These are phyloP conservation scores for Mytilinidion resinicola DNA, from an alignment of 495 filamentous ascomycete species.

Conservation along the genomic window DNA sequence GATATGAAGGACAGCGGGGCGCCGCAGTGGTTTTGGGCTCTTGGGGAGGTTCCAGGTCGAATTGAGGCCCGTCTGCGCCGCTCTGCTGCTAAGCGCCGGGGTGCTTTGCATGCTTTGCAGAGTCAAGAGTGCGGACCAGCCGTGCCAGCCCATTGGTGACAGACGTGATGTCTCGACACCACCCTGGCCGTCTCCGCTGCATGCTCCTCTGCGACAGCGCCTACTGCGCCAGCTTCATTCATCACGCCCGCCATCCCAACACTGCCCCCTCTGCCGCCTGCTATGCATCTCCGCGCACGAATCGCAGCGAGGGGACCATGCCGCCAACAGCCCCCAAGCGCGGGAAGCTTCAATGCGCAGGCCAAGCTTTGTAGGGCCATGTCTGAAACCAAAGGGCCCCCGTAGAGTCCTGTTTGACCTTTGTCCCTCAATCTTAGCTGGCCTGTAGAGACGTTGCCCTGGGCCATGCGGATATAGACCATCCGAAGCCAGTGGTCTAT, in stretches of 20 bases:
- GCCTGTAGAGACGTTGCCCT: conserved; percentile 7
- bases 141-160: conserved; percentile 12
- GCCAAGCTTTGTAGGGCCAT: conserved; percentile 29
- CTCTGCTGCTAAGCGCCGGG: too few relatives aligned
- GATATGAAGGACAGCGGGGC: background rate
- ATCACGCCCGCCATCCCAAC: background rate
- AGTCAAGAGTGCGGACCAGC: too few relatives aligned
- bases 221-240: conserved; percentile 7
- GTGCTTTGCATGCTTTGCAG: too few relatives aligned
- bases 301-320: too few relatives aligned
- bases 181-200: too few relatives aligned
- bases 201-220: background rate
- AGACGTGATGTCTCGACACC: conserved; percentile 20
- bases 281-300: too few relatives aligned
- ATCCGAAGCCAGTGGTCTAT: conserved; percentile 19
- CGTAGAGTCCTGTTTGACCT: conserved; percentile 21
- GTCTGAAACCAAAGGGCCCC: conserved; percentile 22
- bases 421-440: conserved; percentile 22
- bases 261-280: background rate
- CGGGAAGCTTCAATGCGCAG: background rate
- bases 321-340: too few relatives aligned
- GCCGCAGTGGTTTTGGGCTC: too few relatives aligned
- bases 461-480: conserved; percentile 22
- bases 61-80: too few relatives aligned
- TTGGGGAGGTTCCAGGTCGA: too few relatives aligned